A percentile compares a stretch with the other conserved stretches of the same genome.
Conservation (phyloP, 1,139 yeast genomes). For the Blastobotrys petasosporus region DNA sequence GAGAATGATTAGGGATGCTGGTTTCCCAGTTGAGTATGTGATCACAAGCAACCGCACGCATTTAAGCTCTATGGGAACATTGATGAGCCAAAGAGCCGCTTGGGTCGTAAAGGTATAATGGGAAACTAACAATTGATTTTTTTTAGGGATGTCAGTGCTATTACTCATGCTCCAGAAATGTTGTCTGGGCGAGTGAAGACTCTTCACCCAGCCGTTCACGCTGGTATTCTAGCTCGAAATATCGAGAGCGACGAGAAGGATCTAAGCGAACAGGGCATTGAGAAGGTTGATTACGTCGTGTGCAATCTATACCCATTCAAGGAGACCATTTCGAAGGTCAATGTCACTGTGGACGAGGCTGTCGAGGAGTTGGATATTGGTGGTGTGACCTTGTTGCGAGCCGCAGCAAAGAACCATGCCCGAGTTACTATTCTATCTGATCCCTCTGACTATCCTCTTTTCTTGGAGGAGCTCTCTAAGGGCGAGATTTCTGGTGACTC, state of each 20-base stretch:
- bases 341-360: conserved; percentile 94
- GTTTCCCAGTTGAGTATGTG: conserved; percentile 76
- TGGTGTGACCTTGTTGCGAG: conserved; percentile 94
- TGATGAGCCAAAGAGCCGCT: neutral
- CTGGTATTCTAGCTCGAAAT: conserved; percentile 93
- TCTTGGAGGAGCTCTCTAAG: conserved; percentile 73
- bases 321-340: conserved; percentile 92
- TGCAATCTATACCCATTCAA: conserved; percentile 98
- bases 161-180: conserved; percentile 98
- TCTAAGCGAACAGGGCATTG: conserved; percentile 79
- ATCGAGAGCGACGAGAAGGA: conserved; percentile 86
- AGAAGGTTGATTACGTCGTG: conserved; percentile 92
- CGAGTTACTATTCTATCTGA: conserved; percentile 93
- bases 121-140: neutral
- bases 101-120: neutral
- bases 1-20: conserved; percentile 88
- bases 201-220: conserved; percentile 97
- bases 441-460: conserved; percentile 84
- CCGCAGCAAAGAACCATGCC: conserved; percentile 97
- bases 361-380: conserved; percentile 98
- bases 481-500: conserved; percentile 71
- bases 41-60: neutral
- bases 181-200: conserved; percentile 98
- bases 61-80: too few relatives aligned
- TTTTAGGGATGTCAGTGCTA: conserved; percentile 68